Evolutionary conservation across 2,329 filamentous ascomycete species (phyloP).

Genomic region (Paramyrothecium roridum): DNA sequence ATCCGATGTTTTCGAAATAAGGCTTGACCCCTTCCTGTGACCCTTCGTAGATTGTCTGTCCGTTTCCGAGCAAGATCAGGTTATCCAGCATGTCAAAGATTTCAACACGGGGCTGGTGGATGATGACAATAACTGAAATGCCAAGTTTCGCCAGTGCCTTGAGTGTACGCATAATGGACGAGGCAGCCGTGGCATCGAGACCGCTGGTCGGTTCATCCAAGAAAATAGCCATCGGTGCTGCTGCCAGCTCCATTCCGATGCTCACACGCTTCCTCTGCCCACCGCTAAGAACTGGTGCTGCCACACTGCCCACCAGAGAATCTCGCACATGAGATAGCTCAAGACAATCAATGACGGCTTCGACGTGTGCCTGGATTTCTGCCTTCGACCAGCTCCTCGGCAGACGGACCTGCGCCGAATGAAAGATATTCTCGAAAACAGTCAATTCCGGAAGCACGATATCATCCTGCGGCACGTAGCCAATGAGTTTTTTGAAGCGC

Average conservation of each 20-base stretch:
- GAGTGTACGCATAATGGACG: constrained; percentile 52
- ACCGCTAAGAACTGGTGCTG: constrained; percentile 50
- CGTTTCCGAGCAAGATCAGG: constrained; percentile 51
- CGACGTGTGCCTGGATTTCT: constrained; percentile 51
- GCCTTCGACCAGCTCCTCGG: constrained; percentile 46
- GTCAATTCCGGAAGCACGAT: constrained; percentile 58
- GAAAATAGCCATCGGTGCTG: constrained; percentile 53
- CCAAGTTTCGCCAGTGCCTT: constrained; percentile 51
- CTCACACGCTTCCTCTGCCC: constrained; percentile 57
- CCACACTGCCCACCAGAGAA: constrained; percentile 47
- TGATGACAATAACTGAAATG: constrained; percentile 55
- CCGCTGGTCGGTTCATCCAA: constrained; percentile 53
- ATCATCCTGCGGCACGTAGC: constrained; percentile 61
- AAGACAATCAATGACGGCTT: constrained; percentile 52
- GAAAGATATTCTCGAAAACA: constrained; percentile 59
- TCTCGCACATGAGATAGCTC: constrained; percentile 49
- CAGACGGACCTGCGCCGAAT: constrained; percentile 53
- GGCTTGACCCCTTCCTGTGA: constrained; percentile 35
- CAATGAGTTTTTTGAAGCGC: constrained; percentile 56
- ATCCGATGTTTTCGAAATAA: constrained; percentile 53
- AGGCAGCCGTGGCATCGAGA: constrained; percentile 52
- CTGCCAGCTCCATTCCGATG: constrained; percentile 57
- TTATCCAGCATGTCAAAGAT: constrained; percentile 57
- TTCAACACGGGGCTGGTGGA: constrained; percentile 57
- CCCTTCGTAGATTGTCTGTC: constrained; percentile 53